These are phyloP conservation scores for Alternaria ethzedia DNA, from an alignment of 2,329 filamentous ascomycete genomes.

Conservation along the genomic window DNA sequence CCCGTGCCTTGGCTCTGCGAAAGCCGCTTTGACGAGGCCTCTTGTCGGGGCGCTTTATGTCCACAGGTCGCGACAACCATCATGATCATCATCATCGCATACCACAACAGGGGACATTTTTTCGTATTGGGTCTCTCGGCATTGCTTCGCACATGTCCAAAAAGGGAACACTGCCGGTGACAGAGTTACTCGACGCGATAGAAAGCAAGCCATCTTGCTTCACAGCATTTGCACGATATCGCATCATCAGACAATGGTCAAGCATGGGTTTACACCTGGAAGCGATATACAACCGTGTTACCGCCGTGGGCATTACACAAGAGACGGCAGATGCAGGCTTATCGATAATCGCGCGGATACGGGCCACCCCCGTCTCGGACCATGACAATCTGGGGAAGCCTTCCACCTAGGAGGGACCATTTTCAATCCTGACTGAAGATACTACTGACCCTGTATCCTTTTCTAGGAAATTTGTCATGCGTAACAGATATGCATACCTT, in stretches of 20 bases:
- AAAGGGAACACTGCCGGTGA: background rate
- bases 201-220: background rate
- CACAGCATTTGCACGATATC: background rate
- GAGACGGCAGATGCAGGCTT: constrained; percentile 12
- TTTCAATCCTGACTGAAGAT: background rate
- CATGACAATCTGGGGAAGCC: constrained; percentile 1
- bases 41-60: background rate
- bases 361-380: constrained; percentile 4
- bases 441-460: background rate
- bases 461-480: background rate
- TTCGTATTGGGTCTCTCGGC: background rate
- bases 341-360: constrained; percentile 16
- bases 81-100: background rate
- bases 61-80: background rate
- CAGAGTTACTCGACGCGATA: background rate
- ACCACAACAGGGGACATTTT: background rate
- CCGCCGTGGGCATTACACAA: background rate
- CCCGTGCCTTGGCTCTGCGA: background rate
- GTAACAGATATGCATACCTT: background rate
- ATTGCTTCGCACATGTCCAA: background rate
- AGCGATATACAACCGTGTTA: background rate
- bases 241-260: background rate
- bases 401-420: background rate
- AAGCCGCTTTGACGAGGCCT: constrained; percentile 4
- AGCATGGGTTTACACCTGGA: background rate